These are phyloP conservation scores for Hibiscus tridactylites DNA, from an alignment of 345 rosid species.

Conservation along the genomic window DNA sequence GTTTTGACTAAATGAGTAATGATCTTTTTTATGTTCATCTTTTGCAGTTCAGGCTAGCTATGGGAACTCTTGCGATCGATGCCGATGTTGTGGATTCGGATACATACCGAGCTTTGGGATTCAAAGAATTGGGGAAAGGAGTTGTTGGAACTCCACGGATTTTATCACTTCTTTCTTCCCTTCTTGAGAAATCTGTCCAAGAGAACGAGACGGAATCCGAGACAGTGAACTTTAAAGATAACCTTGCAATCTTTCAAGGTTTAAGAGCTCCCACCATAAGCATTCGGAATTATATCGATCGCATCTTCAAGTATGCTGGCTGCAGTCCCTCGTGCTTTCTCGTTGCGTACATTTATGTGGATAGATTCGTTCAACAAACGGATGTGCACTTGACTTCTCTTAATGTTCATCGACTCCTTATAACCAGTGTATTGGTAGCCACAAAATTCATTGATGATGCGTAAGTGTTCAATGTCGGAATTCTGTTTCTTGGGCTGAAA, in stretches of 20 bases:
- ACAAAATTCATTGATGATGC: not conserved
- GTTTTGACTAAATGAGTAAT: not conserved
- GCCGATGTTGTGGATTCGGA: not conserved
- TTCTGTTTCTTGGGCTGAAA: not conserved
- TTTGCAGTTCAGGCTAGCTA: slow-evolving; percentile 14
- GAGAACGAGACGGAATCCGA: not conserved
- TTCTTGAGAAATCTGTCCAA: not conserved
- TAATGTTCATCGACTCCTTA: not conserved
- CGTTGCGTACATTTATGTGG: not conserved
- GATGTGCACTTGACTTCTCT: not conserved
- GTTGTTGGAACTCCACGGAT: not conserved
- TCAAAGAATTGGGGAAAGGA: not conserved
- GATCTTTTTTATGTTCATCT: slow-evolving; percentile 9
- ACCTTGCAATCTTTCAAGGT: not conserved
- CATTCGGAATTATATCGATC: not conserved
- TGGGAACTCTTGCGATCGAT: not conserved
- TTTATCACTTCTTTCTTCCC: not conserved
- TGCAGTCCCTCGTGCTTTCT: not conserved
- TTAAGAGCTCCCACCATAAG: not conserved
- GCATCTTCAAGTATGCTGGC: not conserved
- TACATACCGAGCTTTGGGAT: not conserved
- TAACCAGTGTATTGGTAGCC: not conserved
- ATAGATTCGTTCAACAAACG: not conserved
- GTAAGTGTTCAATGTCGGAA: not conserved
- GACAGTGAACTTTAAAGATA: not conserved